A percentile compares a stretch with the other conserved stretches of the same genome.
phyloP scores from a whole-genome alignment of 2,329 filamentous ascomycete species.

The Diaporthe longicolla region DNA sequence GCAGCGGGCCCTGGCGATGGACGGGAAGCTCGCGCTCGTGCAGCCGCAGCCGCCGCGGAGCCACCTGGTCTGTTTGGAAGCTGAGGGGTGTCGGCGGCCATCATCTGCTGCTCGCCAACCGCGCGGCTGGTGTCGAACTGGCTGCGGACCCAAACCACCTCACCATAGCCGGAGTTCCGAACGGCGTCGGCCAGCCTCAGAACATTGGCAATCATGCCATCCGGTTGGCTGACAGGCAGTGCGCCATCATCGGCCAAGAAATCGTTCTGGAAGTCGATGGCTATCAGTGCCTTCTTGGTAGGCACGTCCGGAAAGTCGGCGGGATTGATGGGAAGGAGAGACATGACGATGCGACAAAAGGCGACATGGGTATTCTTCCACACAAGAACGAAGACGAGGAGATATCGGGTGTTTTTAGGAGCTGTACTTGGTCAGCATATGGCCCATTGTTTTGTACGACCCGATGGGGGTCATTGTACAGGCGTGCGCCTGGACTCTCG shows the following conservation, averaged over 20 bases:
- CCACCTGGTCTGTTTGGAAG: slow-evolving; percentile 44
- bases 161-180: slow-evolving; percentile 75
- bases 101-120: slow-evolving; percentile 66
- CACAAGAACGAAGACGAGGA: slow-evolving; percentile 13
- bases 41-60: slow-evolving; percentile 28
- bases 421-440: slow-evolving; percentile 24
- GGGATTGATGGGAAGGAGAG: slow-evolving; percentile 69
- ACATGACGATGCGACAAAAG: slow-evolving; percentile 41
- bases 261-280: slow-evolving; percentile 92
- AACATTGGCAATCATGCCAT: slow-evolving; percentile 77
- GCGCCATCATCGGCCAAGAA: slow-evolving; percentile 80
- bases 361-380: slow-evolving; percentile 32
- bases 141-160: slow-evolving; percentile 88
- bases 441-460: slow-evolving; percentile 14
- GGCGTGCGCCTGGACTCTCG: slow-evolving; percentile 6
- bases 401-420: slow-evolving; percentile 25
- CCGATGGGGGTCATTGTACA: slow-evolving; percentile 9
- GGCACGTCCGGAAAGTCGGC: slow-evolving; percentile 68
- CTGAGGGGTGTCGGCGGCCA: slow-evolving; percentile 55
- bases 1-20: not conserved
- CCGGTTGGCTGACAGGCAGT: slow-evolving; percentile 74
- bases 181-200: slow-evolving; percentile 79
- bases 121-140: slow-evolving; percentile 76
- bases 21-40: slow-evolving; percentile 51
- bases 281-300: slow-evolving; percentile 79